Evolutionary conservation across 768 basidiomycete species (phyloP).

Genomic region (Coprinellus aureogranulatus): DNA sequence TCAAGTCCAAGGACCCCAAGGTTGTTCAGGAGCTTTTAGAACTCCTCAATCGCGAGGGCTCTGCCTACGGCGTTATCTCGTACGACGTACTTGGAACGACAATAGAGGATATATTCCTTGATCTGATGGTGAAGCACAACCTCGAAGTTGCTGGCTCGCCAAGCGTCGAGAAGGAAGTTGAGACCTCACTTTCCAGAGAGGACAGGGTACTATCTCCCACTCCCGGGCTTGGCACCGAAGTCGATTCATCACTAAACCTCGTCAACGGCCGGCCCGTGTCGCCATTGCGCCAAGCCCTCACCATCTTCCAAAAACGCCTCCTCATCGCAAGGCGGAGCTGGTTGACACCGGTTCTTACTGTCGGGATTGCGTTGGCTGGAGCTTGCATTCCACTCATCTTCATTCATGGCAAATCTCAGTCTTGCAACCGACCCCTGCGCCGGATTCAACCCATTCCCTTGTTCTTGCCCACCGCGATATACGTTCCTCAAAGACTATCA

Average conservation of each 20-base stretch:
- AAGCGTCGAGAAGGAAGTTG: conserved; percentile 12
- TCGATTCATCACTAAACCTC: conserved; percentile 34
- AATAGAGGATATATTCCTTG: conserved; percentile 80
- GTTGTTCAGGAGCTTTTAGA: conserved; percentile 56
- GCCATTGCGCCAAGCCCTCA: conserved; percentile 63
- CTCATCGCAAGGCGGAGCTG: conserved; percentile 66
- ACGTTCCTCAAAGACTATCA: conserved; percentile 29
- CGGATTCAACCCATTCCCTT: conserved; percentile 42
- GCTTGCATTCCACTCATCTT: conserved; percentile 68
- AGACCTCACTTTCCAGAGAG: conserved; percentile 6
- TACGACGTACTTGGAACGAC: conserved; percentile 72
- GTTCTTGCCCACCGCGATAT: conserved; percentile 51
- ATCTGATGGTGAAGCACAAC: conserved; percentile 57
- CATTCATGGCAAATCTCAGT: conserved; percentile 48
- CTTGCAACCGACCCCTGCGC: conserved; percentile 45
- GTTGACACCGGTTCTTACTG: conserved; percentile 57
- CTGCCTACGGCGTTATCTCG: conserved; percentile 38
- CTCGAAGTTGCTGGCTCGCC: conserved; percentile 11
- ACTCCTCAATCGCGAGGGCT: conserved; percentile 47
- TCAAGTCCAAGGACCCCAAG: conserved; percentile 57
- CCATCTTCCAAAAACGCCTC: conserved; percentile 70
- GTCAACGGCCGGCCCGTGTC: conserved; percentile 53
- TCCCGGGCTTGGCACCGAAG: conserved; percentile 18
- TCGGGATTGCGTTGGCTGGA: conserved; percentile 57
- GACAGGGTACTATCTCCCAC: conserved; percentile 10